A percentile compares a stretch with the other conserved stretches of the same genome.
phyloP scores from a whole-genome alignment of 495 filamentous ascomycete genomes.

The Amniculicola lignicola region DNA sequence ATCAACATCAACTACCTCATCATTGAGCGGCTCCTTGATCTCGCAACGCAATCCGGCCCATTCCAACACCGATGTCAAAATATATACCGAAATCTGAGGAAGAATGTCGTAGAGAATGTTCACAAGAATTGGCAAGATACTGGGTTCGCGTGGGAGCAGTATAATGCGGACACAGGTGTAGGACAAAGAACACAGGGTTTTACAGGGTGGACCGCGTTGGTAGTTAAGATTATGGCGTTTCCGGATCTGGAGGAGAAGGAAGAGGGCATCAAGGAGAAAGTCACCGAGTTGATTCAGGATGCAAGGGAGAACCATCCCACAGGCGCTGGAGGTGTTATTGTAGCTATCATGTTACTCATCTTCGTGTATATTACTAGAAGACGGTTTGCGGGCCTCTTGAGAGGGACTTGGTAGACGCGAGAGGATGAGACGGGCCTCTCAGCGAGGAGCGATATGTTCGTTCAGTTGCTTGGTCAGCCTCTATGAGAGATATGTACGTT shows the following conservation, averaged over 20 bases:
- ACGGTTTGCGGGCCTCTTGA: constrained; percentile 2
- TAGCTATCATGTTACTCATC: background rate
- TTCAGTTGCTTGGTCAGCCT: too few relatives aligned
- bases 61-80: constrained; percentile 64
- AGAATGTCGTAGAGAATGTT: constrained; percentile 83
- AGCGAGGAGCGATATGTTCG: too few relatives aligned
- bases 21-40: constrained; percentile 67
- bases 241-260: constrained; percentile 8
- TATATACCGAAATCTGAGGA: constrained; percentile 71
- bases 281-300: background rate
- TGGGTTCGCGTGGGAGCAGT: constrained; percentile 98
- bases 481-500: too few relatives aligned
- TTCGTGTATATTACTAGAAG: constrained; percentile 12
- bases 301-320: background rate
- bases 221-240: constrained; percentile 53
- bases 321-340: constrained; percentile 2
- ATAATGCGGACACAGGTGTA: constrained; percentile 82
- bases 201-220: constrained; percentile 90
- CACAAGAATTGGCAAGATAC: constrained; percentile 82
- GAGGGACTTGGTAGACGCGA: constrained; percentile 3
- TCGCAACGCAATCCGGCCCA: constrained; percentile 60
- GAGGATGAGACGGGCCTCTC: background rate
- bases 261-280: background rate
- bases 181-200: constrained; percentile 98
- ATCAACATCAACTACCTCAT: constrained; percentile 96